Percentiles rank a stretch among this genome's conserved stretches.
phyloP scores from a whole-genome alignment of 2,329 filamentous ascomycete genomes.

The Aspergillus ruber region DNA sequence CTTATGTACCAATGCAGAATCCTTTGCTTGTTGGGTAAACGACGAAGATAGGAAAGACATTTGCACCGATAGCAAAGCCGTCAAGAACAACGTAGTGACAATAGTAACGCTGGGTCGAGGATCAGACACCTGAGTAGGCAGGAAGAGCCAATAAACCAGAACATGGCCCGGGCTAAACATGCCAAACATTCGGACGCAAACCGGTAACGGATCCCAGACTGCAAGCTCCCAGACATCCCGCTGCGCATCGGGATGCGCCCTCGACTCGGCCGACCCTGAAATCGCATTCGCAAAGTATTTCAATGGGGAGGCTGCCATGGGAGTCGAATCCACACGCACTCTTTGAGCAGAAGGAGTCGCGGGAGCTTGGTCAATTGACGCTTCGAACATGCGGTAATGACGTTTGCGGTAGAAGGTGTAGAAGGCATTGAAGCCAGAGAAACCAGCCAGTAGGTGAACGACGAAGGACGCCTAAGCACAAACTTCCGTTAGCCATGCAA shows the following conservation, averaged over 20 bases:
- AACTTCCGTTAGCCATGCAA: slow-evolving; percentile 7
- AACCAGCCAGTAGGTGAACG: slow-evolving; percentile 60
- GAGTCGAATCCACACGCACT: slow-evolving; percentile 81
- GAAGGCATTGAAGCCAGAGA: slow-evolving; percentile 69
- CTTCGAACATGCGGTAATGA: slow-evolving; percentile 87
- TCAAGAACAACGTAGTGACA: slow-evolving; percentile 72
- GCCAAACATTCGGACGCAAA: slow-evolving; percentile 76
- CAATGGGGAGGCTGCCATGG: slow-evolving; percentile 69
- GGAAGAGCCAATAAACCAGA: slow-evolving; percentile 80
- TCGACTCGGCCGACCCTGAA: slow-evolving; percentile 66
- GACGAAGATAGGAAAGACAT: slow-evolving; percentile 65
- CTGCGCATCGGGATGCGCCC: slow-evolving; percentile 67
- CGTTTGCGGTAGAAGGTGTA: slow-evolving; percentile 77
- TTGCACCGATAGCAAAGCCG: slow-evolving; percentile 68
- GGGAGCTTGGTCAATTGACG: slow-evolving; percentile 67
- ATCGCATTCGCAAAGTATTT: slow-evolving; percentile 65
- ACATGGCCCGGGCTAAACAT: slow-evolving; percentile 91
- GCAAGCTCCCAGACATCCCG: slow-evolving; percentile 92
- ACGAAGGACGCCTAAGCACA: slow-evolving; percentile 56
- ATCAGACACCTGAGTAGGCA: slow-evolving; percentile 71
- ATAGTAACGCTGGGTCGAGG: slow-evolving; percentile 79
- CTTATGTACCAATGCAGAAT: slow-evolving; percentile 75
- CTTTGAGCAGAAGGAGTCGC: slow-evolving; percentile 80
- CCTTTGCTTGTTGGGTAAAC: slow-evolving; percentile 80
- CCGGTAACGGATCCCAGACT: slow-evolving; percentile 86